Percentiles rank a stretch among this genome's conserved stretches.
These are phyloP conservation scores for Blastocystis sp. DNA, from an alignment of 352 stramenopile genomes.

Conservation along the genomic window DNA sequence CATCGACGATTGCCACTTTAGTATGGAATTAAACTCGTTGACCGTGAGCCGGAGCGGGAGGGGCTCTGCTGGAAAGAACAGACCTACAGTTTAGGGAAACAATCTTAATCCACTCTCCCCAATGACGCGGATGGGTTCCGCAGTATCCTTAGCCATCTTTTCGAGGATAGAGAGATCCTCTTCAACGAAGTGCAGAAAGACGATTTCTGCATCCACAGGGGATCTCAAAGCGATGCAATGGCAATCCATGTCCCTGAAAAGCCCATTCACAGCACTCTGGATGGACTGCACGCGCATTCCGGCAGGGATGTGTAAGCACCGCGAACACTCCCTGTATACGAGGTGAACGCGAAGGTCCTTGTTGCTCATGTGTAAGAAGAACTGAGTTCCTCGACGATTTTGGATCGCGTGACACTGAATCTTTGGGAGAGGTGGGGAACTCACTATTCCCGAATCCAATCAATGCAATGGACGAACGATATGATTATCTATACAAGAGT, in stretches of 20 bases:
- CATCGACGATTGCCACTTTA: background rate
- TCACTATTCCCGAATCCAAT: background rate
- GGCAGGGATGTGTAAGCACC: background rate
- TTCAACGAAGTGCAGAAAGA: background rate
- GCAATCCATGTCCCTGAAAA: slow-evolving; percentile 33
- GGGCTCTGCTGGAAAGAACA: background rate
- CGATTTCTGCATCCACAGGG: background rate
- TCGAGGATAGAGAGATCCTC: background rate
- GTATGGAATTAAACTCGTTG: background rate
- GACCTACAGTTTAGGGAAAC: background rate
- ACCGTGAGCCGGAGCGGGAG: background rate
- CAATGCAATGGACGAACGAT: slow-evolving; percentile 75
- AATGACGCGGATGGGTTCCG: background rate
- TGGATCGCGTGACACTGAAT: background rate
- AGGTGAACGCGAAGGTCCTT: background rate
- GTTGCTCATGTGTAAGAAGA: background rate
- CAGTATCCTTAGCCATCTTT: background rate
- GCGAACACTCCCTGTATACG: background rate
- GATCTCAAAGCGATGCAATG: background rate
- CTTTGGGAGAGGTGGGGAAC: background rate
- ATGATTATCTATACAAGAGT: slow-evolving; percentile 80
- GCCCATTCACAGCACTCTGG: background rate
- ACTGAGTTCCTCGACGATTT: background rate
- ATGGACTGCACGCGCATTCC: background rate
- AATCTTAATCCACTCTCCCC: background rate